Percentiles rank a stretch among this genome's conserved stretches.
Conservation (phyloP, 1,139 yeast species). For the Blastobotrys malaysiensis region DNA sequence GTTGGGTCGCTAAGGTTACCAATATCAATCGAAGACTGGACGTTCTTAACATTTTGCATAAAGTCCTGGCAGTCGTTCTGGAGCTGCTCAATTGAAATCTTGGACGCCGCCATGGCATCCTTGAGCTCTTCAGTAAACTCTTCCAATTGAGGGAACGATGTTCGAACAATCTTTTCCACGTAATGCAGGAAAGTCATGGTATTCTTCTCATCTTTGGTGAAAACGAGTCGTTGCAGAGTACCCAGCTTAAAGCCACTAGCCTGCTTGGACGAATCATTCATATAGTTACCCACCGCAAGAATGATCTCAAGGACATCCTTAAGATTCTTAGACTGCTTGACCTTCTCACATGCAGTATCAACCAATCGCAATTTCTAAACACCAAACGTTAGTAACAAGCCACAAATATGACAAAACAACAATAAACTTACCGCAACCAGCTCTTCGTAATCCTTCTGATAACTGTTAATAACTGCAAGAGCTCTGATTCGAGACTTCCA, state of each 20-base stretch:
- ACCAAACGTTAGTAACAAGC: constrained; percentile 2
- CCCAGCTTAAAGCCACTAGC: constrained; percentile 82
- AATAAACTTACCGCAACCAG: constrained; percentile 36
- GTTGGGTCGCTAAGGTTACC: constrained; percentile 72
- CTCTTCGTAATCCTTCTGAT: constrained; percentile 69
- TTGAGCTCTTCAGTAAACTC: constrained; percentile 71
- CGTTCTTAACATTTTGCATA: constrained; percentile 48
- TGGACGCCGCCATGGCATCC: constrained; percentile 57
- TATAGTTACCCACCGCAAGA: constrained; percentile 82
- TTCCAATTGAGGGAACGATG: constrained; percentile 71
- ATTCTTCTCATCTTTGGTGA: constrained; percentile 78
- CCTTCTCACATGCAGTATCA: constrained; percentile 59
- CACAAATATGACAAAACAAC: background rate
- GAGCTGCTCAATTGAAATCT: constrained; percentile 69
- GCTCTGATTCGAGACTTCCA: constrained; percentile 89
- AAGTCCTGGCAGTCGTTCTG: constrained; percentile 66
- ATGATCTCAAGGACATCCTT: constrained; percentile 68
- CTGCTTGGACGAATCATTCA: constrained; percentile 78
- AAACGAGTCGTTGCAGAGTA: constrained; percentile 74
- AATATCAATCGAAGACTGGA: constrained; percentile 50
- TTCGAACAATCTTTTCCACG: constrained; percentile 73
- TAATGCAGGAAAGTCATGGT: constrained; percentile 81
- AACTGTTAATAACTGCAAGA: constrained; percentile 58
- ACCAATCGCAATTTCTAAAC: constrained; percentile 50
- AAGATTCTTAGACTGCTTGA: constrained; percentile 61